Evolutionary conservation across 768 basidiomycete genomes (phyloP).

Genomic region (Phylloporus scabripes): DNA sequence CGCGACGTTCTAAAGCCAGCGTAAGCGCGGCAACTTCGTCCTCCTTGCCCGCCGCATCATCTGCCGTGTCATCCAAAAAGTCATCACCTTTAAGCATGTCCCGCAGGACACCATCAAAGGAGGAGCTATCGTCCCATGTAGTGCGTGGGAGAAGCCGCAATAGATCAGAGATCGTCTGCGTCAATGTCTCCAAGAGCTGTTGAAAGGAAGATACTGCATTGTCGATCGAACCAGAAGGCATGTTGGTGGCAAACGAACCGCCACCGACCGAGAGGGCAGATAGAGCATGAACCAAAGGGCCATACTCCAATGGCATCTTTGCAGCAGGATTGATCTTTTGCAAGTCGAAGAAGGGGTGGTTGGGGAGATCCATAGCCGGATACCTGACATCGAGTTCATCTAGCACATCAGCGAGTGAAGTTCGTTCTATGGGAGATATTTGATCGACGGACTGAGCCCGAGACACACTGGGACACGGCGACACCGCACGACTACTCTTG

Average conservation of each 20-base stretch:
- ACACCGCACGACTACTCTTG: constrained; percentile 29
- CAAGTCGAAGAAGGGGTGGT: constrained; percentile 71
- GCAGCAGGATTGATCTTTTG: constrained; percentile 68
- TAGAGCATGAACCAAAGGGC: constrained; percentile 77
- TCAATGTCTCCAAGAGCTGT: constrained; percentile 80
- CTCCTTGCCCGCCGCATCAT: constrained; percentile 60
- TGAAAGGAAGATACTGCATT: constrained; percentile 89
- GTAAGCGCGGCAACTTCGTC: constrained; percentile 85
- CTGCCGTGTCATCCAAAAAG: constrained; percentile 70
- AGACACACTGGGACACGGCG: constrained; percentile 51
- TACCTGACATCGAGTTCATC: constrained; percentile 59
- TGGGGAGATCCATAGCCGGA: constrained; percentile 59
- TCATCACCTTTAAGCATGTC: constrained; percentile 90
- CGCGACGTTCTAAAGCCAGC: constrained; percentile 79
- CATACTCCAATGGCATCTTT: constrained; percentile 79
- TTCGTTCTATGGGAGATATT: constrained; percentile 38
- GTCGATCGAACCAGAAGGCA: constrained; percentile 86
- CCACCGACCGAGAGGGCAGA: constrained; percentile 84
- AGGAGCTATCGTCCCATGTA: constrained; percentile 87
- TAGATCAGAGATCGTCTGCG: constrained; percentile 84
- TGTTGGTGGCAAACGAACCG: constrained; percentile 70
- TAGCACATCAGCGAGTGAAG: constrained; percentile 58
- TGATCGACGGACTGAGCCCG: constrained; percentile 58
- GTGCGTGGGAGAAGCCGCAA: constrained; percentile 80
- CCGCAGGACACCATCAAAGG: constrained; percentile 77